Percentiles rank a stretch among this genome's conserved stretches.
Evolutionary conservation across 345 rosid genomes (phyloP).

Genomic region (Eucalyptus marginata): DNA sequence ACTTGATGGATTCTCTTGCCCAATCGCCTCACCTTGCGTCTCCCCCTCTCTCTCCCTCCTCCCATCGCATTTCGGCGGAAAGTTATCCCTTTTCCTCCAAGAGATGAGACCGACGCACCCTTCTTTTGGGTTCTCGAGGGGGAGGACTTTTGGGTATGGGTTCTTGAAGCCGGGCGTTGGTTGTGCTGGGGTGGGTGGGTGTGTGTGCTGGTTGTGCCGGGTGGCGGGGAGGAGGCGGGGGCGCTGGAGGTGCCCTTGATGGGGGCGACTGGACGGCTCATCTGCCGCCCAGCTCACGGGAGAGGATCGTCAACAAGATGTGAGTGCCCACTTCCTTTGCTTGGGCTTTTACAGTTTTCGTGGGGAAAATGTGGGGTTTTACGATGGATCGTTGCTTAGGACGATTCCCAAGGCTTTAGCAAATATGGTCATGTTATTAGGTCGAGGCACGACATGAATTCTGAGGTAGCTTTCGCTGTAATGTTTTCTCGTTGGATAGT

Average conservation of each 20-base stretch:
- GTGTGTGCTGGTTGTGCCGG: neutral
- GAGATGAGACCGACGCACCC: neutral
- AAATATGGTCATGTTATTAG: neutral
- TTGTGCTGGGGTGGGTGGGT: neutral
- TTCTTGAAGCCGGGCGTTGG: neutral
- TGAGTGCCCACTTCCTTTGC: constrained; percentile 1
- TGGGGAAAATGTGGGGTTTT: neutral
- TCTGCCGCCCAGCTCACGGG: constrained; percentile 26
- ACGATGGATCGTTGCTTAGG: neutral
- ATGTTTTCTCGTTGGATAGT: neutral
- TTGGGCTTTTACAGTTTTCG: neutral
- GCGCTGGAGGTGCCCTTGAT: constrained; percentile 15
- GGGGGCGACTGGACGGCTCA: constrained; percentile 56
- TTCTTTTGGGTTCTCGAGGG: neutral
- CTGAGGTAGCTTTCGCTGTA: neutral
- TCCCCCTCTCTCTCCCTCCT: neutral
- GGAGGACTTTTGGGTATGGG: neutral
- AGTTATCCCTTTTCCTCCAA: neutral
- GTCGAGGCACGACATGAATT: accelerated
- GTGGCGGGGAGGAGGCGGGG: constrained; percentile 4
- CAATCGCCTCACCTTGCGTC: neutral
- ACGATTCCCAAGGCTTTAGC: neutral
- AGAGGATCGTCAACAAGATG: constrained; percentile 40
- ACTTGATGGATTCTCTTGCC: neutral
- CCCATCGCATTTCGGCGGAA: neutral